These are phyloP conservation scores for Carex scoparia DNA, from an alignment of 176 grass and related monocot genomes.

Conservation along the genomic window DNA sequence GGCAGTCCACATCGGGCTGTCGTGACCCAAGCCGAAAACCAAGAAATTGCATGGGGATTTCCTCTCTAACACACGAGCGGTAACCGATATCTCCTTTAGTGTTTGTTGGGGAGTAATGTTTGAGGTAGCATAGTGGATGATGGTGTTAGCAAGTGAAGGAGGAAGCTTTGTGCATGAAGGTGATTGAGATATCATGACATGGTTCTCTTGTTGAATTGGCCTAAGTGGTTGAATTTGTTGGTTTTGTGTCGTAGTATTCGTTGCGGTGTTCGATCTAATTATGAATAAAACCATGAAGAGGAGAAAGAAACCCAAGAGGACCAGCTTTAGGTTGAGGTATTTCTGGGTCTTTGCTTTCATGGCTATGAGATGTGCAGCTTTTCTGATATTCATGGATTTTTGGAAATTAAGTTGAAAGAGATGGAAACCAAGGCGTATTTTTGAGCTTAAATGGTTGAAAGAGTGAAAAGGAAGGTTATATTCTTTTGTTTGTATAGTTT, in stretches of 20 bases:
- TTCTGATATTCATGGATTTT: constrained; percentile 35
- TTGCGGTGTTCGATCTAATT: constrained; percentile 31
- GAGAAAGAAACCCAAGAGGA: constrained; percentile 28
- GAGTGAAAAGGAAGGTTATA: background rate
- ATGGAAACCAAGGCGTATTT: background rate
- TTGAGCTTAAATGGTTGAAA: constrained; percentile 15
- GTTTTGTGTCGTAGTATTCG: background rate
- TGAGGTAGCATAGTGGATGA: constrained; percentile 51
- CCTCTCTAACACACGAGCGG: constrained; percentile 33
- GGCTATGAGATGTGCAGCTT: constrained; percentile 44
- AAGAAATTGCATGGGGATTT: constrained; percentile 63
- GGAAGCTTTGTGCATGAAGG: constrained; percentile 30
- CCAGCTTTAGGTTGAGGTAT: constrained; percentile 42
- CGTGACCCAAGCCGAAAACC: constrained; percentile 55
- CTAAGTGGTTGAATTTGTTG: background rate
- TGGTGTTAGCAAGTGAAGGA: constrained; percentile 18
- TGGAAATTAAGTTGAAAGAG: background rate
- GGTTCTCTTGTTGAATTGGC: background rate
- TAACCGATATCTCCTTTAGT: constrained; percentile 30
- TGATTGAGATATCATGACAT: background rate
- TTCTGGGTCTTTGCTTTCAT: constrained; percentile 51
- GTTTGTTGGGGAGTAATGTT: constrained; percentile 37
- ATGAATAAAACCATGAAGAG: constrained; percentile 38
- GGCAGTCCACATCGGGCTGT: constrained; percentile 51
- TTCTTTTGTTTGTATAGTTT: background rate